Percentiles rank a stretch among this genome's conserved stretches.
Evolutionary conservation across 148 eudicot species (phyloP).

Genomic region (Fallopia convolvulus): DNA sequence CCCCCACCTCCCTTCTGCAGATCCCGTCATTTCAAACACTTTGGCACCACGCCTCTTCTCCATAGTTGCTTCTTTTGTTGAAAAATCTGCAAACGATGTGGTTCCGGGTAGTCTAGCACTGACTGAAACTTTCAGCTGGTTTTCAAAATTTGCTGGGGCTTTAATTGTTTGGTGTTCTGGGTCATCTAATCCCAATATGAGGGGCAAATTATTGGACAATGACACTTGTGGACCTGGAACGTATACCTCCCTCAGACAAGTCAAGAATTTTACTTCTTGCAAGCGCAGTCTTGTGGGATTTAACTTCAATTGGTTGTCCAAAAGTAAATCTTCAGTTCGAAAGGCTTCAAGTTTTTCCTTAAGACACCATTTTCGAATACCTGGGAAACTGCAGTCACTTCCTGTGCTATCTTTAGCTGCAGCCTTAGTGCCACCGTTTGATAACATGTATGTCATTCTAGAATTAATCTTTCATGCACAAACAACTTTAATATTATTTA

Average conservation of each 20-base stretch:
- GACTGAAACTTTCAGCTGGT: slow-evolving; percentile 35
- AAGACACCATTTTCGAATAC: slow-evolving; percentile 27
- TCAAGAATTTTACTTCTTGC: slow-evolving; percentile 21
- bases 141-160: slow-evolving; percentile 56
- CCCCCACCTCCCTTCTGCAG: slow-evolving; percentile 31
- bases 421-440: slow-evolving; percentile 47
- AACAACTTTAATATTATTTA: background rate
- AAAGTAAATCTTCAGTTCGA: slow-evolving; percentile 18
- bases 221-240: slow-evolving; percentile 17
- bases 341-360: slow-evolving; percentile 41
- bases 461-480: background rate
- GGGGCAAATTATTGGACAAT: slow-evolving; percentile 18
- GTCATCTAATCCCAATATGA: slow-evolving; percentile 30
- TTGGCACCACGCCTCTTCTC: slow-evolving; percentile 30
- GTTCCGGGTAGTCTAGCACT: slow-evolving; percentile 36
- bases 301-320: slow-evolving; percentile 19
- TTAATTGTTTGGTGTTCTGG: slow-evolving; percentile 39
- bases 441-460: slow-evolving; percentile 43
- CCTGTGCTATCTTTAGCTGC: slow-evolving; percentile 55
- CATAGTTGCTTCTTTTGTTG: slow-evolving; percentile 33
- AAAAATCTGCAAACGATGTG: slow-evolving; percentile 33
- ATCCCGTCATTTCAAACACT: slow-evolving; percentile 31
- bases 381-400: slow-evolving; percentile 33
- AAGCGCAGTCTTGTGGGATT: slow-evolving; percentile 22
- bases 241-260: slow-evolving; percentile 20